phyloP scores from a whole-genome alignment of 2,329 filamentous ascomycete species.

The Penicillium capsulatum region DNA sequence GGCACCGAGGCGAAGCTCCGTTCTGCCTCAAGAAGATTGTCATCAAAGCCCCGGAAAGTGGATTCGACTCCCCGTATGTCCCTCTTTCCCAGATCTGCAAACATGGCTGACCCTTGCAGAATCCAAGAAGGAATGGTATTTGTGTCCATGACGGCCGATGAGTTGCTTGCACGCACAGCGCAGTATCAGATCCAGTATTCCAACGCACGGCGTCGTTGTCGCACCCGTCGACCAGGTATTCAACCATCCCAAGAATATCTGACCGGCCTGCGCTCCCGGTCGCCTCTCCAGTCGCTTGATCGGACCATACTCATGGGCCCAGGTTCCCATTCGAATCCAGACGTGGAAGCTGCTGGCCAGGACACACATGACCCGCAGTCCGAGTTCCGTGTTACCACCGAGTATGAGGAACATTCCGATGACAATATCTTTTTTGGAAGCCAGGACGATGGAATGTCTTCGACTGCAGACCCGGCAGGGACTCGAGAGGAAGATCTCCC shows the following conservation, averaged over 20 bases:
- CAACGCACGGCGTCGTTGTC: slow-evolving; percentile 25
- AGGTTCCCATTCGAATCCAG: slow-evolving; percentile 23
- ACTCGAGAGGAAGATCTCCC: slow-evolving; percentile 29
- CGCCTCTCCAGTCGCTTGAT: slow-evolving; percentile 28
- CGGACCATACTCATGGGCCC: slow-evolving; percentile 23
- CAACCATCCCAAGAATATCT: slow-evolving; percentile 42
- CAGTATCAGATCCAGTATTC: slow-evolving; percentile 70
- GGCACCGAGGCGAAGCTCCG: slow-evolving; percentile 72
- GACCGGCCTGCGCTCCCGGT: slow-evolving; percentile 34
- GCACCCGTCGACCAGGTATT: slow-evolving; percentile 27
- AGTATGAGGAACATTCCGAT: slow-evolving; percentile 37
- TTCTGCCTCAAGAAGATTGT: slow-evolving; percentile 82
- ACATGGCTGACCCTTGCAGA: slow-evolving; percentile 45
- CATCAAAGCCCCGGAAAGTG: slow-evolving; percentile 76
- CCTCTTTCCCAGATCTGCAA: background rate
- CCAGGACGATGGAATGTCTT: slow-evolving; percentile 25
- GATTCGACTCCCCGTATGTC: slow-evolving; percentile 77
- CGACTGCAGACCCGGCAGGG: slow-evolving; percentile 25
- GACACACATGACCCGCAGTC: slow-evolving; percentile 19
- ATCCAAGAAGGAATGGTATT: slow-evolving; percentile 92
- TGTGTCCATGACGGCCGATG: slow-evolving; percentile 76
- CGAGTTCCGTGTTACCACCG: slow-evolving; percentile 36
- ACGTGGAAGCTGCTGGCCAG: slow-evolving; percentile 16
- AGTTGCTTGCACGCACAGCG: slow-evolving; percentile 67
- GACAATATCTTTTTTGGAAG: slow-evolving; percentile 35